These are phyloP conservation scores for Chalciporus piperatus DNA, from an alignment of 768 basidiomycete genomes.

Conservation along the genomic window DNA sequence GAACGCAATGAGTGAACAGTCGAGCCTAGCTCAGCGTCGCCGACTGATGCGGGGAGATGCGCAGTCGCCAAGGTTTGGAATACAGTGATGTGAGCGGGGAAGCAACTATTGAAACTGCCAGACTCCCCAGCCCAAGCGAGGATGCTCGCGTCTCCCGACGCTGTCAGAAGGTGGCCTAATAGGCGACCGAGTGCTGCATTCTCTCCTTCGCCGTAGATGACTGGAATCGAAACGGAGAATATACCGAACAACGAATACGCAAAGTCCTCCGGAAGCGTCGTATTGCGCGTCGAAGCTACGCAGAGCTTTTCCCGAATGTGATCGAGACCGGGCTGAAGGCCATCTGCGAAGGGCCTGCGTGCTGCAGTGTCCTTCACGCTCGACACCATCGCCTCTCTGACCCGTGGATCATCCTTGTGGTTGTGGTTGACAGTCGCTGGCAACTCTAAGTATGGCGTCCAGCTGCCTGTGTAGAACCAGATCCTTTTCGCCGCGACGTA, in stretches of 20 bases:
- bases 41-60: too few relatives aligned
- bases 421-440: too few relatives aligned
- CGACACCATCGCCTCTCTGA: too few relatives aligned
- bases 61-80: too few relatives aligned
- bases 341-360: too few relatives aligned
- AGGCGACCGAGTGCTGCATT: slow-evolving; percentile 4
- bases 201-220: slow-evolving; percentile 12
- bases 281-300: slow-evolving; percentile 5
- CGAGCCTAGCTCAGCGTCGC: too few relatives aligned
- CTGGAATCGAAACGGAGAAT: slow-evolving; percentile 4
- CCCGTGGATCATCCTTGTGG: too few relatives aligned
- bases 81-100: background rate
- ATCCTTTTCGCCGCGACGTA: slow-evolving; percentile 12
- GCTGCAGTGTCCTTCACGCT: too few relatives aligned
- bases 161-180: slow-evolving; percentile 3
- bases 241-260: slow-evolving; percentile 14
- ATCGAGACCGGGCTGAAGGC: too few relatives aligned
- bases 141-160: background rate
- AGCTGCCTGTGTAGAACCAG: slow-evolving; percentile 9
- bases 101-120: slow-evolving; percentile 3
- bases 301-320: too few relatives aligned
- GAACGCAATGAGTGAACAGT: too few relatives aligned
- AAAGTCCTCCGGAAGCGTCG: slow-evolving; percentile 8
- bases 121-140: too few relatives aligned
- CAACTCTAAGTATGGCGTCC: slow-evolving; percentile 6